Evolutionary conservation across 73 alveolate species (phyloP).

Genomic region (Paramecium octaurelia): DNA sequence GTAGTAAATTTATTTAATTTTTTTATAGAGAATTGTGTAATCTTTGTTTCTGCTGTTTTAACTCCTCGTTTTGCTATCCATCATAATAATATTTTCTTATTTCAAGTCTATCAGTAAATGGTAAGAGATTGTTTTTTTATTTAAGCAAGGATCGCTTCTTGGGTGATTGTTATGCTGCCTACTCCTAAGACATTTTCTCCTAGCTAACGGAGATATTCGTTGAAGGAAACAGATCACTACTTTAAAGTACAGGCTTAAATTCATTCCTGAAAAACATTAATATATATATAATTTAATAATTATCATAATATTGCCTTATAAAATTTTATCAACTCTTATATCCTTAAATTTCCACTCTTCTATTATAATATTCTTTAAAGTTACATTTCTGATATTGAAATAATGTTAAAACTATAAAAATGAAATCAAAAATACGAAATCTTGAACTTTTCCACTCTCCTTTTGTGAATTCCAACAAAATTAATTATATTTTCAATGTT

Average conservation of each 20-base stretch:
- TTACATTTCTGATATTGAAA: too few species aligned
- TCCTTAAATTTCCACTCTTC: too few species aligned
- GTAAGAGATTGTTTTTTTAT: background rate
- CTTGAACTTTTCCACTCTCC: background rate
- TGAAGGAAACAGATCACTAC: background rate
- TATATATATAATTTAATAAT: background rate
- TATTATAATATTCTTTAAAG: too few species aligned
- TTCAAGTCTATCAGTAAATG: background rate
- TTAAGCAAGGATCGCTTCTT: background rate
- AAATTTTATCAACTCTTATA: background rate
- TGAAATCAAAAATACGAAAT: too few species aligned
- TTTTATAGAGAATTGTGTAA: background rate
- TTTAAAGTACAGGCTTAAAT: background rate
- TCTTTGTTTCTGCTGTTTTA: background rate
- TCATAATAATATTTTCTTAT: background rate
- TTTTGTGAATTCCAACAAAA: too few species aligned
- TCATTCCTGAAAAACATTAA: background rate
- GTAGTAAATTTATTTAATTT: background rate
- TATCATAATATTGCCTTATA: background rate
- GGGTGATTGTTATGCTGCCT: background rate
- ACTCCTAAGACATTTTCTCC: background rate
- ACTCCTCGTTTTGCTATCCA: background rate
- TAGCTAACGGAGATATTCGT: background rate
- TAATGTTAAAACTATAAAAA: too few species aligned
- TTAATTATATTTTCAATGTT: too few species aligned